Percentiles rank a stretch among this genome's conserved stretches.
These are phyloP conservation scores for Chlorencoelia australis DNA, from an alignment of 2,329 filamentous ascomycete genomes.

Conservation along the genomic window DNA sequence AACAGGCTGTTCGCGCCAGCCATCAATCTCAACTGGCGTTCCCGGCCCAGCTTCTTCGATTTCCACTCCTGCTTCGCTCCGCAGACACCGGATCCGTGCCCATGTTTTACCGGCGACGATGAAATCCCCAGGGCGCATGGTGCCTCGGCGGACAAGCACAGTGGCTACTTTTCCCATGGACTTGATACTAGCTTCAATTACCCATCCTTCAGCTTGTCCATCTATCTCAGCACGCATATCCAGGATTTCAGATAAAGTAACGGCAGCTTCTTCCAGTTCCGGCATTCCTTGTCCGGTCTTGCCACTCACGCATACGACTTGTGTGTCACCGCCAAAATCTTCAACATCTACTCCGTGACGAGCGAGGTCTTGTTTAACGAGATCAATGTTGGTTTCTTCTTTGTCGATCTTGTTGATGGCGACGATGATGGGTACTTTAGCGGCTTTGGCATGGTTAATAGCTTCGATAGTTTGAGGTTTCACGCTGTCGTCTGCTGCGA, in stretches of 20 bases:
- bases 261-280: constrained; percentile 81
- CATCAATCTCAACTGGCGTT: constrained; percentile 83
- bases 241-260: constrained; percentile 78
- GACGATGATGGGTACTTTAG: constrained; percentile 90
- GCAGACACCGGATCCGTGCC: constrained; percentile 73
- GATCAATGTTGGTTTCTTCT: constrained; percentile 66
- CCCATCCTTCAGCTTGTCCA: constrained; percentile 80
- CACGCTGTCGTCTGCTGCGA: constrained; percentile 93
- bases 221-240: constrained; percentile 75
- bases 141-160: constrained; percentile 79
- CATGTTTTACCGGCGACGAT: constrained; percentile 84
- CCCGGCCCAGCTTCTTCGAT: constrained; percentile 72
- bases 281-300: constrained; percentile 90
- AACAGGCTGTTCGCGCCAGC: constrained; percentile 81
- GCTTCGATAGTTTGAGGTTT: constrained; percentile 96
- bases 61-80: constrained; percentile 71
- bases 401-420: constrained; percentile 98
- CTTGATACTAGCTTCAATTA: constrained; percentile 86
- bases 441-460: constrained; percentile 79
- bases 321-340: constrained; percentile 89
- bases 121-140: constrained; percentile 67
- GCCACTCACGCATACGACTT: constrained; percentile 83
- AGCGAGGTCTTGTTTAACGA: constrained; percentile 80
- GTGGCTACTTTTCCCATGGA: constrained; percentile 77
- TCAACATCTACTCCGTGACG: constrained; percentile 82